phyloP scores from a whole-genome alignment of 371 early-diverging fungal genomes.

The Amoeboaphelidium protococcarum region DNA sequence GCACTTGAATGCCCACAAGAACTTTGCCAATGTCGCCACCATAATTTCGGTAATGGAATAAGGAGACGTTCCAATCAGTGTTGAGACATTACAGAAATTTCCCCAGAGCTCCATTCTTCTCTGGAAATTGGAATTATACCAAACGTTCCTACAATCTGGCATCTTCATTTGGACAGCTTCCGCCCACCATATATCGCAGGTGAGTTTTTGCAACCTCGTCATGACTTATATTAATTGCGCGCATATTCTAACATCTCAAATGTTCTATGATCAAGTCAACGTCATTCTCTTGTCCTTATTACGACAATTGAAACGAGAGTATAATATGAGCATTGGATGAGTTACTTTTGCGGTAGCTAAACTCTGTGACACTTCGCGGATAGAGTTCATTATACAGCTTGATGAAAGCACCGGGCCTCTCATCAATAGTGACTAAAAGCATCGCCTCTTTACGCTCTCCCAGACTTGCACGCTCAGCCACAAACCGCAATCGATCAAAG shows the following conservation, averaged over 20 bases:
- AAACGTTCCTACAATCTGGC: background rate
- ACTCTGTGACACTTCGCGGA: constrained; percentile 2
- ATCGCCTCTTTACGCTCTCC: constrained; percentile 2
- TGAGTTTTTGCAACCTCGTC: background rate
- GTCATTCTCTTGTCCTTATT: background rate
- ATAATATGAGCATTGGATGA: background rate
- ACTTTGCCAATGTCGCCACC: background rate
- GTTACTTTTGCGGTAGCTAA: background rate
- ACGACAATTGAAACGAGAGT: background rate
- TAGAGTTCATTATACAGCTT: constrained; percentile 1
- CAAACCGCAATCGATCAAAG: constrained; percentile 1
- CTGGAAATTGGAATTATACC: background rate
- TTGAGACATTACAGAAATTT: background rate
- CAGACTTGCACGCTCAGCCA: constrained; percentile 2
- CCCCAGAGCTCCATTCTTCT: background rate
- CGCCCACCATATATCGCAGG: background rate
- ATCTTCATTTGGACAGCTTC: background rate
- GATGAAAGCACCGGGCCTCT: constrained; percentile 1
- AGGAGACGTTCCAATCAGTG: background rate
- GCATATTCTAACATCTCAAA: background rate
- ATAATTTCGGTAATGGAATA: background rate
- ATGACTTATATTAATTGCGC: background rate
- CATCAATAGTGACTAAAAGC: background rate
- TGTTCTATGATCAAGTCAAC: background rate
- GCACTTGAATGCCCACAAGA: background rate